Evolutionary conservation across 306 rosid genomes (phyloP), one percentile per base, ranked within the genome.

Genomic region (Lathyrus oleraceus): DNA sequence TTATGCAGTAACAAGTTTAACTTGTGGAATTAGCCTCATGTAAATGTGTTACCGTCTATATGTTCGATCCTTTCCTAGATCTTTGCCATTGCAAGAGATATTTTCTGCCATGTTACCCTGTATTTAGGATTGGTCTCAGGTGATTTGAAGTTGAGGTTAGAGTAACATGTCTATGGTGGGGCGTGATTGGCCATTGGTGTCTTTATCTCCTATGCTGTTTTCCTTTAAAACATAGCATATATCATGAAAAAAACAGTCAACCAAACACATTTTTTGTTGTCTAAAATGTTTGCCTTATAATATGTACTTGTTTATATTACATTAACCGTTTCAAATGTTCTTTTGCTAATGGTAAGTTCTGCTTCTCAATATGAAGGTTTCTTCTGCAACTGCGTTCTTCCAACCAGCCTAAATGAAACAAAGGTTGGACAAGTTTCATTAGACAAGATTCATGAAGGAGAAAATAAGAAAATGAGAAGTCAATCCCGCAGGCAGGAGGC

Each of bases 351-450:
- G 36, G 25, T 54, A 38, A 15, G 59, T 23, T 44, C 14, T 74
- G 39, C 38, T 65, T 61, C 28, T 65, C 54, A 71, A 65, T 75
- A 11, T 79, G 53, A 48, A 94, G 99, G 99, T 53, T 85, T 89
- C 21, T 56, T 94, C 59, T 94, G 99, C 90, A 95, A 91, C 71
- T 95, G 99, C 10, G 99, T 95, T 84, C 99, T 94, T 71, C 99
- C 99, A 0, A 79, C 91, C 7, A 87, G 90, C 61, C 78, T 94
- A 40, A 88, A 86, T 16, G 96, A 94, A 16, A 73, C 86, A 10
- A 90, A 82, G 81, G 81, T 94, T 71, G 81, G 83, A 48, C 86
- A 76, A 65, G 82, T 75, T 62, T 43, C 85, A 32, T 48, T 82
- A 7, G 83, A 53, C 32, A 82, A 48, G 76, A 44, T 39, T 64